These are phyloP conservation scores for Lepidium campestre DNA, from an alignment of 441 rosid species.

Conservation along the genomic window DNA sequence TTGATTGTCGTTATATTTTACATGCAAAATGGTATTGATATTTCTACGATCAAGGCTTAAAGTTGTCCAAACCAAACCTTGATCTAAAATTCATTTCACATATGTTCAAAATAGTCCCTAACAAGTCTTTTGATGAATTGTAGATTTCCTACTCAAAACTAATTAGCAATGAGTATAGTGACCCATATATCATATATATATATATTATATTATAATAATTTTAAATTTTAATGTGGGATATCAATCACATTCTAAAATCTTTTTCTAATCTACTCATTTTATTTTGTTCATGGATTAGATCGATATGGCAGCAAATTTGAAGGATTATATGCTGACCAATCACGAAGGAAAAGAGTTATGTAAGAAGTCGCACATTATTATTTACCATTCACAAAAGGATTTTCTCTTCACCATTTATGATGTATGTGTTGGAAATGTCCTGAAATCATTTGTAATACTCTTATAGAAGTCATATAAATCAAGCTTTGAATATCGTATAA, in stretches of 20 bases:
- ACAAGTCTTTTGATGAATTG: no score
- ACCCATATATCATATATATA: no score
- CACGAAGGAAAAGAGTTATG: slow-evolving; percentile 70
- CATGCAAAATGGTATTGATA: not conserved
- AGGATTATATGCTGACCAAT: slow-evolving; percentile 60
- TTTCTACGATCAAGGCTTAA: not conserved
- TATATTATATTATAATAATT: no score
- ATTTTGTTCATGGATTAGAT: slow-evolving; percentile 38
- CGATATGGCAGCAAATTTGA: slow-evolving; percentile 91
- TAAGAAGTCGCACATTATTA: not conserved
- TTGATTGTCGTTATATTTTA: not conserved
- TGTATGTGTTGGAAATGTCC: no score
- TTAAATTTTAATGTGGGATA: no score
- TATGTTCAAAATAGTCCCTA: not conserved
- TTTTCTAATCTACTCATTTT: not conserved
- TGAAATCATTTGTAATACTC: no score
- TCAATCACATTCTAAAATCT: not conserved
- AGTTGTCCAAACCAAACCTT: not conserved
- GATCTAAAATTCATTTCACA: not conserved
- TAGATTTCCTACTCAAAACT: not conserved
- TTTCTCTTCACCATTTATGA: not conserved
- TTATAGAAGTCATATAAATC: no score
- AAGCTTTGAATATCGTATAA: no score
- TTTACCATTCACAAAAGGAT: not conserved
- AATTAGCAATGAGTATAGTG: no score